phyloP scores from a whole-genome alignment of 2,329 filamentous ascomycete genomes.

The Cyphellophora europaea region DNA sequence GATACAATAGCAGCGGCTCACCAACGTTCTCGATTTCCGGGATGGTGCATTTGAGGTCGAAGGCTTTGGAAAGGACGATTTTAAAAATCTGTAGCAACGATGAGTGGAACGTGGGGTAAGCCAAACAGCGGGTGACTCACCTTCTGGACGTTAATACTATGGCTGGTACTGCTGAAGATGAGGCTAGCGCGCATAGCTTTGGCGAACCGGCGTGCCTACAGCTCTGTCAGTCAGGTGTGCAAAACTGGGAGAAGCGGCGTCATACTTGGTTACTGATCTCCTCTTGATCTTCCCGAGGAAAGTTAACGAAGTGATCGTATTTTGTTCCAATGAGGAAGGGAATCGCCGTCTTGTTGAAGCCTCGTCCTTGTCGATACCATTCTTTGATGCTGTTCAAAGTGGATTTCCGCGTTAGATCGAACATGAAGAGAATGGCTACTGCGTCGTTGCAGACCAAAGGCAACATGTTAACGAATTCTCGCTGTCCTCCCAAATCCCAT shows the following conservation, averaged over 20 bases:
- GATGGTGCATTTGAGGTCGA: constrained; percentile 97
- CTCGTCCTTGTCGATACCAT: constrained; percentile 94
- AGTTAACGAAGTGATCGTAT: constrained; percentile 99
- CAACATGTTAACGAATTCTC: constrained; percentile 99
- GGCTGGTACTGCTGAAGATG: constrained; percentile 97
- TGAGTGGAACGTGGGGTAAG: constrained; percentile 22
- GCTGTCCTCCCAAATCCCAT: constrained; percentile 95
- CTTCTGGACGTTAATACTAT: constrained; percentile 99
- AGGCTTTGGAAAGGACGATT: constrained; percentile 96
- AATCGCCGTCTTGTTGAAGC: constrained; percentile 99
- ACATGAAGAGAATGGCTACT: constrained; percentile 98
- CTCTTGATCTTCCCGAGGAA: constrained; percentile 92
- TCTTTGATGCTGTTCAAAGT: constrained; percentile 99
- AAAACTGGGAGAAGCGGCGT: not conserved
- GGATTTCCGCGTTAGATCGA: constrained; percentile 94
- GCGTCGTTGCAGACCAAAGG: constrained; percentile 99
- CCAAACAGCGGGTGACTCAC: constrained; percentile 49
- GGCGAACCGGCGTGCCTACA: constrained; percentile 85
- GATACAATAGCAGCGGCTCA: constrained; percentile 88
- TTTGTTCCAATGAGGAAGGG: constrained; percentile 95
- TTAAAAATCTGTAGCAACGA: constrained; percentile 98
- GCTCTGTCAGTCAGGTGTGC: too few species aligned
- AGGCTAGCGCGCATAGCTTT: constrained; percentile 97
- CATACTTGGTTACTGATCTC: constrained; percentile 91
- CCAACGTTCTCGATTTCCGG: constrained; percentile 98